Evolutionary conservation across 345 rosid species (phyloP), one percentile per base, ranked within the genome.

Genomic region (Kernera saxatilis): DNA sequence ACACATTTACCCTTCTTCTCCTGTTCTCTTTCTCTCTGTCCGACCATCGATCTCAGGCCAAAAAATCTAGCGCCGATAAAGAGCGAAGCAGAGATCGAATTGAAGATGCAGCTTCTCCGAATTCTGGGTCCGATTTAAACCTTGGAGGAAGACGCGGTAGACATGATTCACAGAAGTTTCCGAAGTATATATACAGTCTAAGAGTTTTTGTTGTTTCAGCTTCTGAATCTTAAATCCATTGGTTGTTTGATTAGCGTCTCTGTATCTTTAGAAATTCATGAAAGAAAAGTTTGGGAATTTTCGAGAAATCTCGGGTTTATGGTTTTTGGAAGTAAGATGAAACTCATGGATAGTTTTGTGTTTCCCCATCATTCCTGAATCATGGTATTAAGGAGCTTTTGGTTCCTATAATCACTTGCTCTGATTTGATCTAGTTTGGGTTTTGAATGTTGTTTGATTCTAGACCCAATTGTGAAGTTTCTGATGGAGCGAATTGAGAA

Each of bases 401-500:
- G n/a, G n/a, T n/a, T n/a, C 13, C n/a, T 22, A 37, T 12, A 30
- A 6, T 54, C 6, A 73, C 18, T 73, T 69, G 37, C 25, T 67
- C 22, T 67, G 40, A 36, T 52, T n/a, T 30, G 15, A 3, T 39
- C 6, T 59, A 8, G 44, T 12, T 13, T 44, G 21, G 7, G 41
- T 63, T 52, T 45, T 26, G 40, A 21, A 25, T 12, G n/a, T 30
- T 53, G 22, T 29, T 53, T 53, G 13, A 11, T 18, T 15, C n/a
- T 78, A 94, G 96, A 81, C 80, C 98, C 99, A 49, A 84, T 69
- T 76, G 98, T 88, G 79, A 88, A 85, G 74, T 87, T 89, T 80
- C 74, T 94, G 83, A 88, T 69, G 86, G 95, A 89, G 83, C 85
- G 87, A 55, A 36, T 94, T 85, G 93, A 87, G 86, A 94, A 89